Evolutionary conservation across 805 yeast species (phyloP).

Genomic region (Blastobotrys chiropterorum): DNA sequence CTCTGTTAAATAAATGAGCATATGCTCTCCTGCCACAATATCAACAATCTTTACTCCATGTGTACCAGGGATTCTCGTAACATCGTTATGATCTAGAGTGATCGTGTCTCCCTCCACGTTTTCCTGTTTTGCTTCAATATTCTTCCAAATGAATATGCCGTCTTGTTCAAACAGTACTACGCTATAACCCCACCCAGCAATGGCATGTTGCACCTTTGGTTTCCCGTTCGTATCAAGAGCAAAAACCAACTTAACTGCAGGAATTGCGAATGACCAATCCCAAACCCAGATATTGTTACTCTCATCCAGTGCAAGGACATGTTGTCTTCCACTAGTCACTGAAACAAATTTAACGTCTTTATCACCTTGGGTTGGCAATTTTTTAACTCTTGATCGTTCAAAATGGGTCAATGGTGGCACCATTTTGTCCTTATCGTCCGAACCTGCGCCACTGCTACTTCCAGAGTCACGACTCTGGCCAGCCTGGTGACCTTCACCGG

Average conservation of each 20-base stretch:
- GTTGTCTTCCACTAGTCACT: slow-evolving; percentile 58
- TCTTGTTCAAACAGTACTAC: slow-evolving; percentile 42
- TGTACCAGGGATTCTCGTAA: slow-evolving; percentile 12
- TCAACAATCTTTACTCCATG: slow-evolving; percentile 37
- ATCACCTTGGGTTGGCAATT: background rate
- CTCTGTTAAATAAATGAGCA: slow-evolving; percentile 43
- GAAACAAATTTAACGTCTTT: slow-evolving; percentile 34
- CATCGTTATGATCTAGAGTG: background rate
- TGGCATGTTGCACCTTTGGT: slow-evolving; percentile 32
- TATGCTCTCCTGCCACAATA: slow-evolving; percentile 49
- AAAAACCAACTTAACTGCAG: slow-evolving; percentile 11
- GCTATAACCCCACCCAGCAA: slow-evolving; percentile 64
- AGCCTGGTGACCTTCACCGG: background rate
- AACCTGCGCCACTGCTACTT: background rate
- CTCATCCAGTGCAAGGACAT: slow-evolving; percentile 54
- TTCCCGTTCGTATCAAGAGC: slow-evolving; percentile 8
- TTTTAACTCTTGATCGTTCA: slow-evolving; percentile 5
- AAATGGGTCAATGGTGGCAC: slow-evolving; percentile 2
- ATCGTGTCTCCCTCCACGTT: slow-evolving; percentile 13
- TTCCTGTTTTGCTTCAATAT: slow-evolving; percentile 30
- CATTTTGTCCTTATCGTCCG: background rate
- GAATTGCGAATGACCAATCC: slow-evolving; percentile 38
- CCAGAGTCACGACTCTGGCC: background rate
- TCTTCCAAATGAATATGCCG: slow-evolving; percentile 57
- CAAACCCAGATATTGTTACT: slow-evolving; percentile 49